A percentile compares a stretch with the other conserved stretches of the same genome.
phyloP scores from a whole-genome alignment of 345 rosid species.

The Populus davidiana region DNA sequence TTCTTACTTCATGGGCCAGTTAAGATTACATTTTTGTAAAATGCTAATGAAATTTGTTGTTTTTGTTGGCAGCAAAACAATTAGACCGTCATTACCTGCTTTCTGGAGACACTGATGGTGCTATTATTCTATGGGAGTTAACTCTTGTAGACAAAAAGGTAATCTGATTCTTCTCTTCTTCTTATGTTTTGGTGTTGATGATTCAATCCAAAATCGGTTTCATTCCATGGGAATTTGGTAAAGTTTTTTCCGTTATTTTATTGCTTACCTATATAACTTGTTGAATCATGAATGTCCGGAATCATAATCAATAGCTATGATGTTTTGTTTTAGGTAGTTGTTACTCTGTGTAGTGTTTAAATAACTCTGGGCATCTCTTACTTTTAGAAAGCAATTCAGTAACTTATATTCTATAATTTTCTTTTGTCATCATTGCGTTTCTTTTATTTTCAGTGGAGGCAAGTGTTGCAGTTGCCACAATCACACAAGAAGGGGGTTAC shows the following conservation, averaged over 20 bases:
- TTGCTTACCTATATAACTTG: not conserved
- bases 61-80: conserved; percentile 44
- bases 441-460: conserved; percentile 57
- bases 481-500: conserved; percentile 89
- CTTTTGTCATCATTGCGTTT: not conserved
- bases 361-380: not conserved
- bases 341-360: not conserved
- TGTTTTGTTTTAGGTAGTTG: not conserved
- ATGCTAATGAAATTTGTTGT: not conserved
- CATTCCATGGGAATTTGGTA: too few relatives aligned
- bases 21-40: not conserved
- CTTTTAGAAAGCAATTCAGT: not conserved
- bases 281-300: not conserved
- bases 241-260: not conserved
- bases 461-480: conserved; percentile 59
- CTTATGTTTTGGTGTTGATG: too few relatives aligned
- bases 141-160: conserved; percentile 57
- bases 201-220: too few relatives aligned
- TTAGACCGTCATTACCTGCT: conserved; percentile 63
- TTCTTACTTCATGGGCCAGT: not conserved
- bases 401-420: not conserved
- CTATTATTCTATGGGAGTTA: conserved; percentile 70
- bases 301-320: not conserved
- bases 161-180: conserved; percentile 7
- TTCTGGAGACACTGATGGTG: conserved; percentile 82